A percentile compares a stretch with the other conserved stretches of the same genome.
Conservation (phyloP, 495 filamentous ascomycete species). For the Aspergillus hancockii region DNA sequence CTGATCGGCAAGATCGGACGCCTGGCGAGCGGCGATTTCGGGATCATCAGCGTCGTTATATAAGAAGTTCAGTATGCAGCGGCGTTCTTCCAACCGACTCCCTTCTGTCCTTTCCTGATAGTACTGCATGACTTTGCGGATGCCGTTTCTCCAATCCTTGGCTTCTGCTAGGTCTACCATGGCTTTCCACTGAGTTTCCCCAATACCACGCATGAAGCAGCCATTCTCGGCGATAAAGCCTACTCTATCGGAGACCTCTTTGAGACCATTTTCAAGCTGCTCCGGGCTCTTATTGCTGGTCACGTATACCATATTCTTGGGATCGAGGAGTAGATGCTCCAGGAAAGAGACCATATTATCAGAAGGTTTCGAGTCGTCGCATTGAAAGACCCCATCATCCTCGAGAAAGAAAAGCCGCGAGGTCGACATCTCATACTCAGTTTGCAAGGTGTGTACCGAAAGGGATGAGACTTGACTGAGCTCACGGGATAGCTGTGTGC, state of each 20-base stretch:
- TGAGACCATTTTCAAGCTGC: conserved; percentile 71
- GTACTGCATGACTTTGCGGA: conserved; percentile 73
- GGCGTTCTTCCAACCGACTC: conserved; percentile 72
- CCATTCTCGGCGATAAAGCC: conserved; percentile 90
- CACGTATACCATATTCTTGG: conserved; percentile 76
- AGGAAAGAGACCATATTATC: conserved; percentile 66
- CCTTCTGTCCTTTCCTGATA: conserved; percentile 84
- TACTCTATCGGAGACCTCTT: conserved; percentile 58
- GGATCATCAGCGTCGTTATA: conserved; percentile 72
- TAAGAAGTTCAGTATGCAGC: conserved; percentile 77
- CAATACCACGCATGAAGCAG: conserved; percentile 69
- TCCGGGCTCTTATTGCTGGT: conserved; percentile 78
- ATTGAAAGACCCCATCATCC: conserved; percentile 74
- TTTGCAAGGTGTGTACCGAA: conserved; percentile 55
- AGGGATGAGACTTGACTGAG: conserved; percentile 71
- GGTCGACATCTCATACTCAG: conserved; percentile 59
- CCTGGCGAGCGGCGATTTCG: conserved; percentile 67
- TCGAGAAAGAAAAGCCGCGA: conserved; percentile 78
- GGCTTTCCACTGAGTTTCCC: conserved; percentile 59
- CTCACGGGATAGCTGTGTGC: conserved; percentile 69
- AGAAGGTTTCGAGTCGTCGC: conserved; percentile 61
- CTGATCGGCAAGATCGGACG: conserved; percentile 79
- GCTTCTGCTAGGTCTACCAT: conserved; percentile 67
- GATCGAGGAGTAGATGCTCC: conserved; percentile 65
- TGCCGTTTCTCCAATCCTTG: conserved; percentile 68